Base-by-base conservation (phyloP, 2,329 filamentous ascomycete genomes). In the Elsinoe necatrix region DNA sequence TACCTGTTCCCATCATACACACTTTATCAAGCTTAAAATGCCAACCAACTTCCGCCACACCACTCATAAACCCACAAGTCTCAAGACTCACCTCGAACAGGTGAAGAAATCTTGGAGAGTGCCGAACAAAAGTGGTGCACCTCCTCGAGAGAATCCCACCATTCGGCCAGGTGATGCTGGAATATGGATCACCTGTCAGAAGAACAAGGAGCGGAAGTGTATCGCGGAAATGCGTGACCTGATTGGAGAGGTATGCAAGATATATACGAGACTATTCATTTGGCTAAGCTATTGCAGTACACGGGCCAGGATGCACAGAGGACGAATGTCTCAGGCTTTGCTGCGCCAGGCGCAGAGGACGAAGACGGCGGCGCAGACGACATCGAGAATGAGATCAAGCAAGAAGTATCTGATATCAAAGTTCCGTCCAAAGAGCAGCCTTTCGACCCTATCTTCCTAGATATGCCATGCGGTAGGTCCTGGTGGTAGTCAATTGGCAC, bases 131-230 rank as follows among this genome's bases (percentile, higher is more conserved):
- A 39, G n/a, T n/a, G 48, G 48, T 9, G 14, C 18, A 11, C 48
- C 48, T 21, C 48, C 16, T 25, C 48, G 48, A 39, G 25, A 52
- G 48, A 52, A 29, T 4, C 34, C 51, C 11, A 57, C 57, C 31
- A 77, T 90, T 48, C 80, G 87, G 63, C 75, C 84, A 4, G 86
- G 86, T 4, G 85, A 90, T 64, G 75, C 78, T 54, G 87, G 87
- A 4, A 83, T 92, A 58, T 92, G 86, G 86, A 84, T 85, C 25
- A 90, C 87, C 0, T 91, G 86, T 67, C 82, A 85, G 54, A 80
- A 85, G 66, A 81, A 81, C 61, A 85, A 86, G 73, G 86, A 88
- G 70, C 76, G 75, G 41, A 85, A 83, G 69, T 85, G 86, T 12
- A 78, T 86, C 1, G 74, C 77, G 51, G 87, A 92, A 67, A 76